A percentile compares a stretch with the other conserved stretches of the same genome.
These are phyloP conservation scores for Cladosporium austrohemisphaericum DNA, from an alignment of 2,329 filamentous ascomycete genomes.

Conservation along the genomic window DNA sequence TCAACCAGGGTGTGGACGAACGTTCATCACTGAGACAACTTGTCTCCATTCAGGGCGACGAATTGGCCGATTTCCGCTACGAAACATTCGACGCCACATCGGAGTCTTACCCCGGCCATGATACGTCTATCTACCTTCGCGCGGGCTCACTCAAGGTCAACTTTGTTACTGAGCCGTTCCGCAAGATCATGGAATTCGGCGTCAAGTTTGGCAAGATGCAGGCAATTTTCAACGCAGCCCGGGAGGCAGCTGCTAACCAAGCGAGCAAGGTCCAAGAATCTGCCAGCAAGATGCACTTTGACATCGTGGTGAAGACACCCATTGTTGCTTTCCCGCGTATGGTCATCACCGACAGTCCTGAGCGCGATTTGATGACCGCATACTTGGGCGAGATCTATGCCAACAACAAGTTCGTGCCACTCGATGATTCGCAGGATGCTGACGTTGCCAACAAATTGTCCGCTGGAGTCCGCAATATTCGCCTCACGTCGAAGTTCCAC, in stretches of 20 bases:
- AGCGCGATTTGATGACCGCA: conserved; percentile 80
- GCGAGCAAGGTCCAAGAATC: conserved; percentile 90
- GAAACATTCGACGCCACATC: conserved; percentile 83
- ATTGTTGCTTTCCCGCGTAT: conserved; percentile 91
- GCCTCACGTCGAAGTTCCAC: conserved; percentile 83
- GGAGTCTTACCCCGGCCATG: conserved; percentile 84
- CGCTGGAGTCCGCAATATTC: conserved; percentile 86
- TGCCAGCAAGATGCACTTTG: conserved; percentile 86
- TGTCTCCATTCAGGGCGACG: conserved; percentile 90
- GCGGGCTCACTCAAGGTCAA: conserved; percentile 96
- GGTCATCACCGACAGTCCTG: conserved; percentile 64
- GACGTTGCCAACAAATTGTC: conserved; percentile 84
- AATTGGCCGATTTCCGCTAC: conserved; percentile 94
- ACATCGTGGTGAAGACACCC: conserved; percentile 87
- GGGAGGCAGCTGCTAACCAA: conserved; percentile 89
- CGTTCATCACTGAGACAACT: conserved; percentile 79
- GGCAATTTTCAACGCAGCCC: conserved; percentile 93
- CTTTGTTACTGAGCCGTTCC: conserved; percentile 93
- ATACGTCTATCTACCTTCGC: conserved; percentile 83
- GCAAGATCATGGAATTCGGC: conserved; percentile 95
- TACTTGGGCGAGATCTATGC: conserved; percentile 97
- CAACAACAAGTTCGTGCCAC: conserved; percentile 82
- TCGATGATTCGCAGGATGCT: conserved; percentile 71
- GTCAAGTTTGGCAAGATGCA: conserved; percentile 99
- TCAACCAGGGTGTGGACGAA: conserved; percentile 82